Evolutionary conservation across 139 green algal genomes (phyloP), one percentile per base, ranked within the genome.

Genomic region (Monoraphidium neglectum): DNA sequence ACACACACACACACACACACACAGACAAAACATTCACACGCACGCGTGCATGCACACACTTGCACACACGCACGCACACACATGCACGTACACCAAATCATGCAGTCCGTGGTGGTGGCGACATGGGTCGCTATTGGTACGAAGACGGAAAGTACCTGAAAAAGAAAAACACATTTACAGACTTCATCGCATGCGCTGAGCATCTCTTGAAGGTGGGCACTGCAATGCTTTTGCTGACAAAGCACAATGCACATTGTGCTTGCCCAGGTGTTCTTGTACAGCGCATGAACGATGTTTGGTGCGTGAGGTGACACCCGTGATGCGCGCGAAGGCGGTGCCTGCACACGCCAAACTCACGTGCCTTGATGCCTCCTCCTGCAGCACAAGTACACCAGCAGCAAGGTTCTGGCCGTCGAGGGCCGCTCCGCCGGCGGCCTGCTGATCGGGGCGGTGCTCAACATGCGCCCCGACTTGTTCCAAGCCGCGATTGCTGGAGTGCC

Each of bases 101-200:
- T 15, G 26, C n/a, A 36, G 24, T 85, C 61, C 61, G 79, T 2
- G 83, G 79, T 2, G 83, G 79, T 30, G 83, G 83, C 8, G 83
- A 88, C 66, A 88, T 88, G 83, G 83, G 83, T 4, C 74, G 83
- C 2, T 62, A 65, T 36, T 87, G 82, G 82, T 84, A 71, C 43
- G 78, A 94, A 77, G 78, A 93, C 35, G 92, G 92, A 37, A 97
- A 97, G 88, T 92, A 87, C 76, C 74, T 93, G 56, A 87, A 90
- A 36, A 97, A 97, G 83, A 84, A 77, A 33, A 96, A 95, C 86
- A 97, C 91, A 6, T 96, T 97, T 73, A 84, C 79, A 0, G 93
- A 97, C 81, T 92, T 95, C 70, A 93, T 97, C 74, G 79, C 90
- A 10, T 88, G 80, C 46, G 88, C 87, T 1, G 77, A 92, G 77